Conservation (phyloP, 73 alveolate species). For the Paramecium caudatum region DNA sequence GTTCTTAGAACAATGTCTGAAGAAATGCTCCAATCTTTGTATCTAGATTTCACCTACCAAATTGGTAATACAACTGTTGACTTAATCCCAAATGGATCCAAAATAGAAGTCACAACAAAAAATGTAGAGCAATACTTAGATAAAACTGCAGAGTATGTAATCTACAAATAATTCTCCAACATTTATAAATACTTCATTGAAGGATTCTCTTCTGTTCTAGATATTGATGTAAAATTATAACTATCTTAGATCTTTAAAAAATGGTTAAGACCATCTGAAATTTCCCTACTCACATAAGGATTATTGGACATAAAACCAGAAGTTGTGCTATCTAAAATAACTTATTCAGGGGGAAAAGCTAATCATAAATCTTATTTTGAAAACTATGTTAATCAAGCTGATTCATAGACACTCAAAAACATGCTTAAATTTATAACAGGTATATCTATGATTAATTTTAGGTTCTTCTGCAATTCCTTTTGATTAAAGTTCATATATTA, state of each 20-base stretch:
- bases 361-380: conserved; percentile 40
- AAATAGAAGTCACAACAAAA: neutral
- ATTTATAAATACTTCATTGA: conserved; percentile 45
- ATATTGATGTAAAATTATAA: neutral
- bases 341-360: conserved; percentile 27
- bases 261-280: conserved; percentile 17
- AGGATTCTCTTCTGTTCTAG: conserved; percentile 15
- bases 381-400: conserved; percentile 43
- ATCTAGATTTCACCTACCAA: neutral
- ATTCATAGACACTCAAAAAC: conserved; percentile 58
- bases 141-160: conserved; percentile 26
- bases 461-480: conserved; percentile 76
- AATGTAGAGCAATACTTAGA: conserved; percentile 16
- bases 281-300: conserved; percentile 29
- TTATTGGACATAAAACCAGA: conserved; percentile 20
- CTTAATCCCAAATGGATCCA: conserved; percentile 23
- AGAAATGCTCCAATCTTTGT: neutral
- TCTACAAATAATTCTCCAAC: neutral
- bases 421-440: conserved; percentile 76
- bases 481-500: conserved; percentile 60
- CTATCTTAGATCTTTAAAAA: neutral
- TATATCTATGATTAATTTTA: neutral
- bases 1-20: neutral
- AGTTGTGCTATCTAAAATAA: neutral
- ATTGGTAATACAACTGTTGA: conserved; percentile 23